Evolutionary conservation across 257 asterid species (phyloP).

Genomic region (Lycium ferocissimum): DNA sequence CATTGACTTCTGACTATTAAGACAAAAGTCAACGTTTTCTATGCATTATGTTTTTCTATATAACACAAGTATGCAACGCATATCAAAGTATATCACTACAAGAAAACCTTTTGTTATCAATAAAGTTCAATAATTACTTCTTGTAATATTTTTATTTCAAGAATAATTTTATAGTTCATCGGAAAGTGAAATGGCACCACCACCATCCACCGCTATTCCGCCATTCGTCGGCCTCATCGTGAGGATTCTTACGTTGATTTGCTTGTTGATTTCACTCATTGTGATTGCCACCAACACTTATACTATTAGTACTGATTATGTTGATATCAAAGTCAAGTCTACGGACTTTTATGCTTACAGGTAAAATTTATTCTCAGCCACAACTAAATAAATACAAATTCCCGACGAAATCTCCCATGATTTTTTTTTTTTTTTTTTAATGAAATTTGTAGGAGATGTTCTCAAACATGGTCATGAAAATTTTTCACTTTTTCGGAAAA

Average conservation of each 20-base stretch:
- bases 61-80: background rate
- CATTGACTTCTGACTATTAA: background rate
- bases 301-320: background rate
- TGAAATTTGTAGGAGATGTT: no score
- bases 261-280: slow-evolving; percentile 39
- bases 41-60: background rate
- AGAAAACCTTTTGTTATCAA: background rate
- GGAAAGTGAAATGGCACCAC: slow-evolving; percentile 31
- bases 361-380: background rate
- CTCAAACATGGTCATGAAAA: no score
- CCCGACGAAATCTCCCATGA: no score
- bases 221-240: slow-evolving; percentile 41
- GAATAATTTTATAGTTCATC: background rate
- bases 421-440: no score
- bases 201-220: slow-evolving; percentile 33
- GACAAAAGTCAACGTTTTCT: background rate
- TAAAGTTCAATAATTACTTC: background rate
- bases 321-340: slow-evolving; percentile 34
- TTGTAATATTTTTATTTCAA: background rate
- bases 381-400: no score
- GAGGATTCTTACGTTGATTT: slow-evolving; percentile 45
- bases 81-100: background rate
- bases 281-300: slow-evolving; percentile 39
- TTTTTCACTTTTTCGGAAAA: no score
- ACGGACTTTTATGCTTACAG: slow-evolving; percentile 31